Conservation (phyloP, 345 rosid genomes). For the Anacardium occidentale region DNA sequence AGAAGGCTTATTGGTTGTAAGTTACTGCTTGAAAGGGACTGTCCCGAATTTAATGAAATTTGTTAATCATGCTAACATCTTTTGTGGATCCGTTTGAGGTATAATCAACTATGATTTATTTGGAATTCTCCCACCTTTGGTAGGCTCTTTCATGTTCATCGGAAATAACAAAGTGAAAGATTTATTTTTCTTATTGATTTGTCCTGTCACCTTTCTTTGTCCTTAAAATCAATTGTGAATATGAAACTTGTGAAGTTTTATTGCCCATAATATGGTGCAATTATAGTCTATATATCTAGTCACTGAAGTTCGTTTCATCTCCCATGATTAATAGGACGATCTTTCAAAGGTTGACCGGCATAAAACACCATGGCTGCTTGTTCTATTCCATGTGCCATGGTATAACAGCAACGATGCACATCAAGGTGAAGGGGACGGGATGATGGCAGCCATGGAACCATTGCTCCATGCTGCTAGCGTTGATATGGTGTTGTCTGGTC, state of each 20-base stretch:
- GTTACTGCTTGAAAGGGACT: neutral
- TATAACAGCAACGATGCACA: slow-evolving; percentile 87
- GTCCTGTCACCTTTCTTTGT: neutral
- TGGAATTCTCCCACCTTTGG: neutral
- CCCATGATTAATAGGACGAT: slow-evolving; percentile 54
- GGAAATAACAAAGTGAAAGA: too few species aligned
- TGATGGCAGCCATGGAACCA: slow-evolving; percentile 89
- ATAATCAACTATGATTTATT: neutral
- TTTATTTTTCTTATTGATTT: neutral
- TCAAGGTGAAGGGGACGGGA: slow-evolving; percentile 74
- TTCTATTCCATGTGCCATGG: slow-evolving; percentile 86
- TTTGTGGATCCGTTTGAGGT: neutral
- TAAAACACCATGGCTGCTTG: slow-evolving; percentile 90
- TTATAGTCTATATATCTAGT: neutral
- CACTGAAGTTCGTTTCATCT: neutral
- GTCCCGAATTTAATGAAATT: neutral
- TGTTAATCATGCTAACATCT: neutral
- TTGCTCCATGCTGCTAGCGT: slow-evolving; percentile 74
- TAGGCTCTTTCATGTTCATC: neutral
- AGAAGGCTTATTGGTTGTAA: neutral
- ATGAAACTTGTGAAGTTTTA: neutral
- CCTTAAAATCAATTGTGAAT: neutral
- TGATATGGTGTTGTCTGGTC: slow-evolving; percentile 78
- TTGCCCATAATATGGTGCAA: neutral
- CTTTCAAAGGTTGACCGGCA: slow-evolving; percentile 72